Percentiles rank a stretch among this genome's conserved stretches.
Evolutionary conservation across 305 asterid species (phyloP).

Genomic region (Striga hermonthica): DNA sequence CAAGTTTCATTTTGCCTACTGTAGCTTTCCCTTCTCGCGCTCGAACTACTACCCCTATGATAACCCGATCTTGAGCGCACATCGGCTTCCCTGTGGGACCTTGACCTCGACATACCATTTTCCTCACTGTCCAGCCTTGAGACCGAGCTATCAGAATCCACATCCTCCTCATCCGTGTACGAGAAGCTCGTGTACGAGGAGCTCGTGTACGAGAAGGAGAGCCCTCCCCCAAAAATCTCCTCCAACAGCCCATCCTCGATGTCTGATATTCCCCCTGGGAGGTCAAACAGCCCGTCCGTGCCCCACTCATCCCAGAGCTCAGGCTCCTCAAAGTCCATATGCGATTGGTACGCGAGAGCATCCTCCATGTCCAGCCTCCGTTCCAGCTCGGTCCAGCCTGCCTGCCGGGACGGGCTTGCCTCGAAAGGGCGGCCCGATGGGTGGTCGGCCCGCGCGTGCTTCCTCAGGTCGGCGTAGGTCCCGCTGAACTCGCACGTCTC

Average conservation of each 20-base stretch:
- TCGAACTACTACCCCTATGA: slow-evolving; percentile 14
- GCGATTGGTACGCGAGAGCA: slow-evolving; percentile 44
- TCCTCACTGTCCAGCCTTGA: slow-evolving; percentile 28
- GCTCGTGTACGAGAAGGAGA: slow-evolving; percentile 34
- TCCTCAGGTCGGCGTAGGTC: slow-evolving; percentile 57
- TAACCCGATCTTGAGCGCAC: slow-evolving; percentile 6
- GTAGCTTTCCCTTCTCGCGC: slow-evolving; percentile 2
- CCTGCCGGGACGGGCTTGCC: slow-evolving; percentile 46
- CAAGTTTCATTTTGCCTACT: slow-evolving; percentile 1
- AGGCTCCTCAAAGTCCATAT: slow-evolving; percentile 33
- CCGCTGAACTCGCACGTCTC: slow-evolving; percentile 63
- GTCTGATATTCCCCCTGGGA: slow-evolving; percentile 38
- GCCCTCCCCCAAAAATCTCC: slow-evolving; percentile 33
- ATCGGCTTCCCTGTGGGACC: background rate
- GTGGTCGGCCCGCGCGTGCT: slow-evolving; percentile 74
- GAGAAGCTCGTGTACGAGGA: slow-evolving; percentile 22
- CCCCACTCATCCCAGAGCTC: slow-evolving; percentile 31
- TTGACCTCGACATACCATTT: slow-evolving; percentile 6
- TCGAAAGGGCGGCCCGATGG: slow-evolving; percentile 56
- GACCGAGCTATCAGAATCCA: slow-evolving; percentile 33
- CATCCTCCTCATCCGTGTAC: slow-evolving; percentile 31
- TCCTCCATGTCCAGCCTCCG: slow-evolving; percentile 50
- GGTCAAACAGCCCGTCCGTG: slow-evolving; percentile 36
- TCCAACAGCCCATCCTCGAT: slow-evolving; percentile 35
- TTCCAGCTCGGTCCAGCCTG: slow-evolving; percentile 62